Conservation (phyloP, 768 basidiomycete species). For the Exidia glandulosa region DNA sequence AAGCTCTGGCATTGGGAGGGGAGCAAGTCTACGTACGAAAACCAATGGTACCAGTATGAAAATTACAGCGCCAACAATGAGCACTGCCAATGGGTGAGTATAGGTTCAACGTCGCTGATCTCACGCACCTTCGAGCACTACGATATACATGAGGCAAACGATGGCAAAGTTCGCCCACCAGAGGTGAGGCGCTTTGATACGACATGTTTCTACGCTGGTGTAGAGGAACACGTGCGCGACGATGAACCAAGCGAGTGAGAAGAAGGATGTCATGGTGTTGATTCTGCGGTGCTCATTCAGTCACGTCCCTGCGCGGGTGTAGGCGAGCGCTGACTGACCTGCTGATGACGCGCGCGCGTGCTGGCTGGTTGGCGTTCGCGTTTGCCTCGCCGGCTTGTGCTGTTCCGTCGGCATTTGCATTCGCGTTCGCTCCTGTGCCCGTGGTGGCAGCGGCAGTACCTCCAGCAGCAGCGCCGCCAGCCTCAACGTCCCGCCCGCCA, state of each 20-base stretch:
- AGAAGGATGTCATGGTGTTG: constrained; percentile 51
- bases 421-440: neutral
- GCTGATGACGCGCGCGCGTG: neutral
- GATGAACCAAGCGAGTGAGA: constrained; percentile 75
- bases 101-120: neutral
- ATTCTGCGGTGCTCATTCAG: constrained; percentile 31
- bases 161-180: constrained; percentile 85
- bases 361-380: neutral
- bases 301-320: neutral
- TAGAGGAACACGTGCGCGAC: constrained; percentile 73
- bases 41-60: constrained; percentile 71
- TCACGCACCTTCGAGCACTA: constrained; percentile 37
- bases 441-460: neutral
- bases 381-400: neutral
- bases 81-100: constrained; percentile 22
- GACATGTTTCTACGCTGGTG: constrained; percentile 63
- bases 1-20: neutral
- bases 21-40: constrained; percentile 42
- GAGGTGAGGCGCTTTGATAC: constrained; percentile 61
- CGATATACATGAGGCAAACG: constrained; percentile 67
- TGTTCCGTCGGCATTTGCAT: neutral
- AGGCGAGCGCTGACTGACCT: neutral
- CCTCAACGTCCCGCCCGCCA: neutral
- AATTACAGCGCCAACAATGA: constrained; percentile 64
- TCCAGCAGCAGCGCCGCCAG: neutral